phyloP scores from a whole-genome alignment of 305 asterid species.

The Lippia alba region DNA sequence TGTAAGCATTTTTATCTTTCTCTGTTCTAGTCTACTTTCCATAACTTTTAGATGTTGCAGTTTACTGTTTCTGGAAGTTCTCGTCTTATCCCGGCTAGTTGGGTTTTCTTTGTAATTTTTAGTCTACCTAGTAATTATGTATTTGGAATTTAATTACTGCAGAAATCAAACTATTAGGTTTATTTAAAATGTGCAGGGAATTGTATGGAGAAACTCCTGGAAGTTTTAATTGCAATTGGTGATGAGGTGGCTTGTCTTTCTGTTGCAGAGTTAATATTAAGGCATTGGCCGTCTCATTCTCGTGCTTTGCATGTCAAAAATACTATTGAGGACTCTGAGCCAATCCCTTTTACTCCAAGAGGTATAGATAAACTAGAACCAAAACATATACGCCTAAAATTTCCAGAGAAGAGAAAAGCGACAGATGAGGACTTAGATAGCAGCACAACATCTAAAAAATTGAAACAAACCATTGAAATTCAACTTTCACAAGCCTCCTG shows the following conservation, averaged over 20 bases:
- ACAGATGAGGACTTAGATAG: constrained; percentile 54
- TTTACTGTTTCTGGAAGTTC: constrained; percentile 1
- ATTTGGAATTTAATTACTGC: constrained; percentile 29
- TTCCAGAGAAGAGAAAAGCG: constrained; percentile 85
- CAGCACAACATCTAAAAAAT: constrained; percentile 54
- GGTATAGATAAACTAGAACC: constrained; percentile 97
- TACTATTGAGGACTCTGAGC: constrained; percentile 82
- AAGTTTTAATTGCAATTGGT: constrained; percentile 96
- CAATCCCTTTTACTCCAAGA: constrained; percentile 80
- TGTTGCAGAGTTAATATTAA: constrained; percentile 79
- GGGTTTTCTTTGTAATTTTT: constrained; percentile 24
- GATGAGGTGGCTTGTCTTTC: constrained; percentile 98
- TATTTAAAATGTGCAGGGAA: constrained; percentile 72
- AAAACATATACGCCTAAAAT: constrained; percentile 75
- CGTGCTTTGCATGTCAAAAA: constrained; percentile 95
- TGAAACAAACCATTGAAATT: constrained; percentile 68
- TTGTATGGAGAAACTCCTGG: constrained; percentile 98
- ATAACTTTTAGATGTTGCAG: constrained; percentile 11
- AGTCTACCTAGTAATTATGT: not conserved
- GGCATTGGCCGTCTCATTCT: constrained; percentile 98
- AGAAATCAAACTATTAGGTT: constrained; percentile 22
- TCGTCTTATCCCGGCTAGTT: not conserved
- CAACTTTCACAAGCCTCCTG: constrained; percentile 83
- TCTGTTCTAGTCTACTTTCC: constrained; percentile 18
- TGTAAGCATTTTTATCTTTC: constrained; percentile 62